These are phyloP conservation scores for Penicillium digitatum DNA, from an alignment of 2,329 filamentous ascomycete genomes.

Conservation along the genomic window DNA sequence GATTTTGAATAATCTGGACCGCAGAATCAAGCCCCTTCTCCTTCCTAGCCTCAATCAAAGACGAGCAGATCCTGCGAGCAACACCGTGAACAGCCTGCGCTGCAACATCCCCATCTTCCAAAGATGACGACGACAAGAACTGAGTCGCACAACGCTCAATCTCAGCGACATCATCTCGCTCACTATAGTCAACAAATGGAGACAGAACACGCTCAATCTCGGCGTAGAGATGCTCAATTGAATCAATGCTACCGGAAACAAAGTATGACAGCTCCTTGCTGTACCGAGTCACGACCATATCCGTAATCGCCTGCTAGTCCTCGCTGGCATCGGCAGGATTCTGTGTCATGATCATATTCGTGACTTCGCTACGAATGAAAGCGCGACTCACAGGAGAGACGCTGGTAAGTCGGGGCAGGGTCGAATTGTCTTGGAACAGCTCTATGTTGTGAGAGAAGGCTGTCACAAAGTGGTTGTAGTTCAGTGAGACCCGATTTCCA, in stretches of 20 bases:
- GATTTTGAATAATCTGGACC: constrained; percentile 30
- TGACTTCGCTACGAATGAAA: constrained; percentile 45
- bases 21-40: constrained; percentile 25
- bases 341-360: constrained; percentile 37
- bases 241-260: constrained; percentile 25
- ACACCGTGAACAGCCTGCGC: constrained; percentile 30
- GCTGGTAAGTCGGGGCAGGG: constrained; percentile 40
- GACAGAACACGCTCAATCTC: constrained; percentile 31
- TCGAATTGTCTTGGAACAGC: constrained; percentile 37
- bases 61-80: constrained; percentile 32
- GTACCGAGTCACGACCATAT: constrained; percentile 64
- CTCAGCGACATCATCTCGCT: constrained; percentile 27
- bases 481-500: constrained; percentile 41
- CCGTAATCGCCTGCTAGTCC: constrained; percentile 65
- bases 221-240: constrained; percentile 22
- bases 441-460: constrained; percentile 45
- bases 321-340: constrained; percentile 31
- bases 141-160: constrained; percentile 34
- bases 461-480: constrained; percentile 50
- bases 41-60: constrained; percentile 25
- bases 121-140: constrained; percentile 27
- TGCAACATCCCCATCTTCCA: constrained; percentile 19
- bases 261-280: constrained; percentile 50
- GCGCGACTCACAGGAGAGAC: constrained; percentile 31
- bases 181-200: constrained; percentile 36